phyloP scores from a whole-genome alignment of 306 rosid genomes.

The Clitoria ternatea region DNA sequence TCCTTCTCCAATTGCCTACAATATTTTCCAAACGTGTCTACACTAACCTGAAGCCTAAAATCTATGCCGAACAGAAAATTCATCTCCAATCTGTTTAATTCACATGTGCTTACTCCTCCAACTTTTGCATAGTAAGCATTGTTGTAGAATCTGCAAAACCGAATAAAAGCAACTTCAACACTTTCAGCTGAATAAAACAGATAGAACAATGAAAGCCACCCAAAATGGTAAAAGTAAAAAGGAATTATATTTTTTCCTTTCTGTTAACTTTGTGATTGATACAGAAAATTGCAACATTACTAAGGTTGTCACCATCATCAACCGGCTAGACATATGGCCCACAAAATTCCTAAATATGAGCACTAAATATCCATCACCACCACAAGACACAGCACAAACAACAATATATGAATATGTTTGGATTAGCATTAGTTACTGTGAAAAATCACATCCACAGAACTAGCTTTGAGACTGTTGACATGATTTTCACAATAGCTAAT shows the following conservation, averaged over 20 bases:
- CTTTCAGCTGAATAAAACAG: background rate
- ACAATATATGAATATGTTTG: no score
- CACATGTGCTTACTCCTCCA: conserved; percentile 83
- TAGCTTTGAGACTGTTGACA: no score
- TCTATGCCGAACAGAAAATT: conserved; percentile 76
- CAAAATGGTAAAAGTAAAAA: background rate
- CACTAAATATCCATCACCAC: no score
- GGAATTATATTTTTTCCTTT: background rate
- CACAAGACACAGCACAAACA: background rate
- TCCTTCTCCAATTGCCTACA: conserved; percentile 72
- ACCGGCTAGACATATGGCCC: background rate
- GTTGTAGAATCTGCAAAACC: conserved; percentile 76
- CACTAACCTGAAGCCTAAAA: conserved; percentile 77
- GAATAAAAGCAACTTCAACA: conserved; percentile 2
- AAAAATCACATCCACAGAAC: no score
- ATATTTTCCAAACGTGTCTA: conserved; percentile 67
- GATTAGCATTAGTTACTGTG: no score
- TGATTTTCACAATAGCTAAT: no score
- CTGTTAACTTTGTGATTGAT: background rate
- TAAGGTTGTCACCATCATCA: conserved; percentile 7
- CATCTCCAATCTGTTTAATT: conserved; percentile 87
- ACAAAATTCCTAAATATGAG: no score
- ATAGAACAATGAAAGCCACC: background rate
- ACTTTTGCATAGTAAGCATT: conserved; percentile 96
- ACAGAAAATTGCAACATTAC: background rate